A percentile compares a stretch with the other conserved stretches of the same genome.
Evolutionary conservation across 345 rosid species (phyloP).

Genomic region (Clarkia xantiana): DNA sequence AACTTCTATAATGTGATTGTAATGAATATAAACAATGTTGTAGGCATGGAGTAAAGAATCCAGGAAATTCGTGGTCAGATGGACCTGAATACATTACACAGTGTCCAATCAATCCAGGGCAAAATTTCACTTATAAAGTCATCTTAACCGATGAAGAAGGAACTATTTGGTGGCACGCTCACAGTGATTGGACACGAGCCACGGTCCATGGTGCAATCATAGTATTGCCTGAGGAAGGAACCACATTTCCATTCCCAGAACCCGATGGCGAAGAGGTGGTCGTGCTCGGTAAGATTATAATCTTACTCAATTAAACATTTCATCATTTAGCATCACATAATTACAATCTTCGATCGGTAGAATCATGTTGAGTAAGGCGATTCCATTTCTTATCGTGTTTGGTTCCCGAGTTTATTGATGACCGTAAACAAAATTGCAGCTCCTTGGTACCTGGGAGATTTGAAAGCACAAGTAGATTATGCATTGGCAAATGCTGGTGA

Average conservation of each 20-base stretch:
- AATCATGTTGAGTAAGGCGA: too few relatives aligned
- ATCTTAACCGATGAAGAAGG: conserved; percentile 20
- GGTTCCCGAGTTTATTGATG: too few relatives aligned
- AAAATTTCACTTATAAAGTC: conserved; percentile 12
- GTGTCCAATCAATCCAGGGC: conserved; percentile 5
- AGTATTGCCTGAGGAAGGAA: conserved; percentile 12
- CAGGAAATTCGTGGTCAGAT: conserved; percentile 16
- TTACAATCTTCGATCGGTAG: too few relatives aligned
- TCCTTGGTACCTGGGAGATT: not conserved
- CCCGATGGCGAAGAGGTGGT: conserved; percentile 10
- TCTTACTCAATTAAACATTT: too few relatives aligned
- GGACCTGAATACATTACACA: conserved; percentile 16
- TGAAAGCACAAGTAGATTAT: too few relatives aligned
- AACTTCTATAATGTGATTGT: too few relatives aligned
- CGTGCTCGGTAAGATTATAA: conserved; percentile 4
- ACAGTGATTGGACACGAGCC: conserved; percentile 23
- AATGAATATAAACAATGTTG: too few relatives aligned
- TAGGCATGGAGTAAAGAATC: conserved; percentile 20
- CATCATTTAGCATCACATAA: too few relatives aligned
- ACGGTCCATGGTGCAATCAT: conserved; percentile 25
- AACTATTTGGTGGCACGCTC: conserved; percentile 30
- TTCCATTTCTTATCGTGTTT: too few relatives aligned
- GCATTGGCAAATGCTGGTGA: too few relatives aligned
- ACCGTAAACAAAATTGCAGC: too few relatives aligned
- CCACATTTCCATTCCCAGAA: conserved; percentile 10